These are phyloP conservation scores for Antarctomyces pellizariae DNA, from an alignment of 495 filamentous ascomycete genomes.

Conservation along the genomic window DNA sequence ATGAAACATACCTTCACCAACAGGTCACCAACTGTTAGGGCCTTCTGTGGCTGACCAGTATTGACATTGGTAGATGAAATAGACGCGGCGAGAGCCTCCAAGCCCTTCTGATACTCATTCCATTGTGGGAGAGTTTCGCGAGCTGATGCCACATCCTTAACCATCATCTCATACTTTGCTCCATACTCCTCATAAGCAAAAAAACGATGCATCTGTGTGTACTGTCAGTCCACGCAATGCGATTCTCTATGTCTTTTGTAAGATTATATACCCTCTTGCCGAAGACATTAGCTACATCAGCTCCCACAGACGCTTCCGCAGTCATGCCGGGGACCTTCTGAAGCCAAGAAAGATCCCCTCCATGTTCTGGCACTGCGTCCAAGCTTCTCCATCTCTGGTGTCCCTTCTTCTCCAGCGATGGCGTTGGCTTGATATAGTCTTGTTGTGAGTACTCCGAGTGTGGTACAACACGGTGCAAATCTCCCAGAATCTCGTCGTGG, in stretches of 20 bases:
- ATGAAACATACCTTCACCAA: slow-evolving; percentile 52
- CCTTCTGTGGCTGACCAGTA: slow-evolving; percentile 38
- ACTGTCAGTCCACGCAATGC: background rate
- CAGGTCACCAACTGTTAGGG: slow-evolving; percentile 61
- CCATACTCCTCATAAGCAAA: slow-evolving; percentile 74
- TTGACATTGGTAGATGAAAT: slow-evolving; percentile 45
- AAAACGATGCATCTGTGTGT: slow-evolving; percentile 50
- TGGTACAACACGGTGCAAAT: slow-evolving; percentile 37
- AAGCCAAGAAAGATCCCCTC: slow-evolving; percentile 18
- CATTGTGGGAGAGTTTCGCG: slow-evolving; percentile 52
- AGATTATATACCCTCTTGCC: slow-evolving; percentile 33
- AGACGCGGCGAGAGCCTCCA: slow-evolving; percentile 64
- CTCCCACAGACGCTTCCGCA: slow-evolving; percentile 46
- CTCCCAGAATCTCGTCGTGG: slow-evolving; percentile 43
- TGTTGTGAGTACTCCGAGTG: slow-evolving; percentile 33
- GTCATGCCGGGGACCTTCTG: slow-evolving; percentile 26
- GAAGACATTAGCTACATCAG: slow-evolving; percentile 58
- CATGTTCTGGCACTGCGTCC: slow-evolving; percentile 31
- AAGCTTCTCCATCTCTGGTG: slow-evolving; percentile 35
- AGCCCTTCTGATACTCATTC: slow-evolving; percentile 60
- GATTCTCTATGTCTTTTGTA: slow-evolving; percentile 1
- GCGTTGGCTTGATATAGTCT: slow-evolving; percentile 11
- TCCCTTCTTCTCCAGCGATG: slow-evolving; percentile 2
- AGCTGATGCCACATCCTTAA: slow-evolving; percentile 45
- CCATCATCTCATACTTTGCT: slow-evolving; percentile 63